A percentile compares a stretch with the other conserved stretches of the same genome.
These are phyloP conservation scores for Hibiscus syriacus DNA, from an alignment of 345 rosid species.

Conservation along the genomic window DNA sequence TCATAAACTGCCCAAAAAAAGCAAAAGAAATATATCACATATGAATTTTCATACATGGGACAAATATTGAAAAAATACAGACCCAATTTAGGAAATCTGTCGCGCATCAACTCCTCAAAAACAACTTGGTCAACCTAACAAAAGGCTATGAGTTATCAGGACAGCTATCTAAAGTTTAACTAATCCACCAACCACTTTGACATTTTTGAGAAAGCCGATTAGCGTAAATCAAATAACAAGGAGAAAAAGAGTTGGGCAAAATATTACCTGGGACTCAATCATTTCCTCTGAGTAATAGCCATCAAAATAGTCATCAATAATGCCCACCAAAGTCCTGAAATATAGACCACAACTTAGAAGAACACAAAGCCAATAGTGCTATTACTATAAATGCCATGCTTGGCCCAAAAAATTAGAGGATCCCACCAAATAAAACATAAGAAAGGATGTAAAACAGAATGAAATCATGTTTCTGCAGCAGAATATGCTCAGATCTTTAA, in stretches of 20 bases:
- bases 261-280: constrained; percentile 92
- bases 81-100: constrained; percentile 98
- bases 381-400: neutral
- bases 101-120: constrained; percentile 90
- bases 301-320: constrained; percentile 89
- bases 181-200: constrained; percentile 7
- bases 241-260: constrained; percentile 1
- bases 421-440: neutral
- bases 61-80: constrained; percentile 15
- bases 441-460: neutral
- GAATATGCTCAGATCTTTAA: neutral
- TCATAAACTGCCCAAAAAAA: constrained; percentile 16
- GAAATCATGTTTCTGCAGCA: neutral
- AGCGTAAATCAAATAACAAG: neutral
- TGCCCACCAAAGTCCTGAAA: constrained; percentile 78
- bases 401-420: neutral
- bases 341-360: constrained; percentile 17
- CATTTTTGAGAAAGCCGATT: neutral
- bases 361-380: constrained; percentile 1
- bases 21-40: neutral
- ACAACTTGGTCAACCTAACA: constrained; percentile 94
- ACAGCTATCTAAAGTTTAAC: neutral
- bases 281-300: constrained; percentile 98
- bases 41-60: neutral
- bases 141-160: constrained; percentile 21